phyloP scores from a whole-genome alignment of 2,329 filamentous ascomycete genomes.

The Aphanoascus verrucosus region DNA sequence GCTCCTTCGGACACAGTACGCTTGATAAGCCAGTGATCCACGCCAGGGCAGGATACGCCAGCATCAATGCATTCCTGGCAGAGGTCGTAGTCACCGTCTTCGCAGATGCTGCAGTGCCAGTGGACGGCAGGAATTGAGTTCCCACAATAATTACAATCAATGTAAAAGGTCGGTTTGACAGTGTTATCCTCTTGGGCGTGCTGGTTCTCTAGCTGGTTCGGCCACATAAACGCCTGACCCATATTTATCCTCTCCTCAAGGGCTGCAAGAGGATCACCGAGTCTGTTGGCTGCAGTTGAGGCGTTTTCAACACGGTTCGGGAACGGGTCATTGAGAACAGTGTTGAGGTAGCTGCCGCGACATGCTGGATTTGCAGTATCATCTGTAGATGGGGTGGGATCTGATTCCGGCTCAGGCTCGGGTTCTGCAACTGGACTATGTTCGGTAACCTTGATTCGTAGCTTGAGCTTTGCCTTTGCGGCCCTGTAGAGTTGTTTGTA shows the following conservation, averaged over 20 bases:
- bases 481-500: conserved; percentile 97
- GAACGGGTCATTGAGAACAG: conserved; percentile 12
- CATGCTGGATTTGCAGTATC: conserved; percentile 2
- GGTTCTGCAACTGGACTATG: conserved; percentile 7
- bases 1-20: conserved; percentile 66
- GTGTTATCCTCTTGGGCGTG: conserved; percentile 22
- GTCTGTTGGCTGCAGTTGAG: background rate
- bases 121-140: conserved; percentile 67
- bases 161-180: conserved; percentile 52
- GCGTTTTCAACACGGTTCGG: background rate
- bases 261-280: background rate
- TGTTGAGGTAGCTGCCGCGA: conserved; percentile 15
- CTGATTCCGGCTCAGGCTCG: conserved; percentile 17
- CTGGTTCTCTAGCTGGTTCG: background rate
- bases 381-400: conserved; percentile 8
- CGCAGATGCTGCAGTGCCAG: conserved; percentile 90
- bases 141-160: conserved; percentile 91
- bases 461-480: conserved; percentile 95
- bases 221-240: no score
- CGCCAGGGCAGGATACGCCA: conserved; percentile 65
- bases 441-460: conserved; percentile 65
- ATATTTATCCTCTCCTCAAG: background rate
- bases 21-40: conserved; percentile 90
- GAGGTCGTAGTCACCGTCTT: conserved; percentile 87
- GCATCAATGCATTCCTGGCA: conserved; percentile 67